Conservation (phyloP, 176 grass and related monocot genomes). For the Hyparrhenia diplandra region DNA sequence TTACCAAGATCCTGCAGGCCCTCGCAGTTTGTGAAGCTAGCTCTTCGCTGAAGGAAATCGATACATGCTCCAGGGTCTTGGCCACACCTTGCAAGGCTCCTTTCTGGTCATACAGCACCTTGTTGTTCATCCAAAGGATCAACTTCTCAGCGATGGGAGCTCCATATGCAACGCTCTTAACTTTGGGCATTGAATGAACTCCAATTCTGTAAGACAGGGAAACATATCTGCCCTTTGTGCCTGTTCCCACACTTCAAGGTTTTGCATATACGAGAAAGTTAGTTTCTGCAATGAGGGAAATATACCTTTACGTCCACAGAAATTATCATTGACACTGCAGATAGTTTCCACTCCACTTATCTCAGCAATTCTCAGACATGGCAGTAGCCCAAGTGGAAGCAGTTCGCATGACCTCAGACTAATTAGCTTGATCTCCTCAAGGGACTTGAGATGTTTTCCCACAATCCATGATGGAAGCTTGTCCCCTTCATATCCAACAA, state of each 20-base stretch:
- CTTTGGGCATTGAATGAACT: slow-evolving; percentile 27
- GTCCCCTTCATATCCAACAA: neutral
- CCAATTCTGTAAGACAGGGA: neutral
- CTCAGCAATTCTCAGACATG: neutral
- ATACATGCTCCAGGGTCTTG: neutral
- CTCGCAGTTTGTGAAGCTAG: neutral
- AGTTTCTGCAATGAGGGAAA: slow-evolving; percentile 21
- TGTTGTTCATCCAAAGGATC: slow-evolving; percentile 17
- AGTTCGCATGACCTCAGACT: neutral
- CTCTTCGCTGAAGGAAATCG: neutral
- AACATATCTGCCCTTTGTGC: neutral
- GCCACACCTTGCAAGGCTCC: neutral
- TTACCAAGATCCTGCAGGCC: slow-evolving; percentile 1
- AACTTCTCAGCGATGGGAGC: slow-evolving; percentile 1
- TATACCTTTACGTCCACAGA: neutral
- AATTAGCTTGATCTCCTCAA: slow-evolving; percentile 6
- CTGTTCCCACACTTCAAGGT: neutral
- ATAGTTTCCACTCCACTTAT: neutral
- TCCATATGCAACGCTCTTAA: neutral
- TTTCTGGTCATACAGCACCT: neutral
- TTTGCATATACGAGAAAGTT: slow-evolving; percentile 13
- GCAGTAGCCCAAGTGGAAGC: neutral
- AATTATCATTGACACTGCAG: neutral
- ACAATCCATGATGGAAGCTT: neutral
- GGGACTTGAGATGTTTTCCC: neutral